Evolutionary conservation across 2,329 filamentous ascomycete genomes (phyloP).

Genomic region (Trichoderma asperellum): DNA sequence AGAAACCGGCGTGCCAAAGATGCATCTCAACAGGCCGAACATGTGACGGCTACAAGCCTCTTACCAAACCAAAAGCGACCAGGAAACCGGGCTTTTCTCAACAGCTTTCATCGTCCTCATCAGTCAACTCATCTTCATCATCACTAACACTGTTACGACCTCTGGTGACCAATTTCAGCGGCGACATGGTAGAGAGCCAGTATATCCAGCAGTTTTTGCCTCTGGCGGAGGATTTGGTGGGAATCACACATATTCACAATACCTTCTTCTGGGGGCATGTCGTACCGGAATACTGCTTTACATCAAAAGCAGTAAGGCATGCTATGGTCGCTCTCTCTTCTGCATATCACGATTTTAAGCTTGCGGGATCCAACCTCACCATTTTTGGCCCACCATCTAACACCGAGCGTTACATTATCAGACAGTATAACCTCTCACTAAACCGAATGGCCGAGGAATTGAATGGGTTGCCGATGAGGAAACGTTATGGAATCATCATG

Average conservation of each 20-base stretch:
- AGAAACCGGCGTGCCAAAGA: constrained; percentile 41
- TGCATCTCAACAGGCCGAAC: constrained; percentile 43
- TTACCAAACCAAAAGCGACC: constrained; percentile 20
- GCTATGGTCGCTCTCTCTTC: constrained; percentile 43
- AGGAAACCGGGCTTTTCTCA: constrained; percentile 21
- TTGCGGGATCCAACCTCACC: constrained; percentile 20
- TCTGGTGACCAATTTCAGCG: constrained; percentile 43
- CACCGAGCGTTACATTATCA: constrained; percentile 44
- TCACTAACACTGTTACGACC: constrained; percentile 35
- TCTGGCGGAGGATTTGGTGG: constrained; percentile 38
- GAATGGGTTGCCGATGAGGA: constrained; percentile 24
- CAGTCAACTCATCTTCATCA: constrained; percentile 1
- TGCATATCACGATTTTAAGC: constrained; percentile 38
- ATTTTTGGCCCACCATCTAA: constrained; percentile 33
- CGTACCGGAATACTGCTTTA: constrained; percentile 39
- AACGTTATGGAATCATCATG: constrained; percentile 36
- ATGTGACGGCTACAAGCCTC: constrained; percentile 44
- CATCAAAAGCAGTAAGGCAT: constrained; percentile 40
- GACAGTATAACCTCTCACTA: constrained; percentile 46
- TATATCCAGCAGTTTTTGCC: constrained; percentile 44
- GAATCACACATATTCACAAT: constrained; percentile 38
- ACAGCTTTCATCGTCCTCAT: constrained; percentile 24
- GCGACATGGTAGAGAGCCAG: constrained; percentile 41
- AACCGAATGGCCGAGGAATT: constrained; percentile 37
- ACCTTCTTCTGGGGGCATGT: constrained; percentile 40